Conservation (phyloP, 1,284 basidiomycete species). For the Pterulicium gracile region DNA sequence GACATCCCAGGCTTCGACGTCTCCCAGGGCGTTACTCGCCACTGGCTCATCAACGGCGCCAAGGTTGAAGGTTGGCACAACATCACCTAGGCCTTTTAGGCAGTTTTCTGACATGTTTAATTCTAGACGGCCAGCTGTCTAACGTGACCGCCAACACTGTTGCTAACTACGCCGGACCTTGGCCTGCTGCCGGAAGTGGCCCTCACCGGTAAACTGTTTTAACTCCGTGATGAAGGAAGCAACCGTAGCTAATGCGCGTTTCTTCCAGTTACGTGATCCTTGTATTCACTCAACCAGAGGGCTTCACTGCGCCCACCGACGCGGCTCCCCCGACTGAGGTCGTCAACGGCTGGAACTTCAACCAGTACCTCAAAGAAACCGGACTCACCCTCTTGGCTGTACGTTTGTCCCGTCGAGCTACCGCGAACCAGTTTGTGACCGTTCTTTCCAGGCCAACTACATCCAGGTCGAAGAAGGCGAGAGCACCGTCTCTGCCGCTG, state of each 20-base stretch:
- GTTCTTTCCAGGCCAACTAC: slow-evolving; percentile 47
- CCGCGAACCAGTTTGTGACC: slow-evolving; percentile 17
- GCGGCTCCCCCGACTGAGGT: slow-evolving; percentile 37
- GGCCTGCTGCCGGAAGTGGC: slow-evolving; percentile 54
- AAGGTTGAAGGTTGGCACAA: slow-evolving; percentile 34
- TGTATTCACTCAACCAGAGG: slow-evolving; percentile 48
- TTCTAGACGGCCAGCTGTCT: slow-evolving; percentile 30
- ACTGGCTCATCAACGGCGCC: slow-evolving; percentile 72
- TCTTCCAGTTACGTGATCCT: slow-evolving; percentile 51
- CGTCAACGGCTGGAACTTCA: slow-evolving; percentile 42
- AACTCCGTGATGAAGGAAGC: too few species aligned
- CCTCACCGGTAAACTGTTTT: slow-evolving; percentile 45
- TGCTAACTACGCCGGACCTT: slow-evolving; percentile 67
- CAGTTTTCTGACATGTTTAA: slow-evolving; percentile 1
- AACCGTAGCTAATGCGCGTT: background rate
- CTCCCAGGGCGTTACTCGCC: slow-evolving; percentile 48
- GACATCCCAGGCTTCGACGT: slow-evolving; percentile 47
- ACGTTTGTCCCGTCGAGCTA: slow-evolving; percentile 12
- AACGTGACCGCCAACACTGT: slow-evolving; percentile 40
- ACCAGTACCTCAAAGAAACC: slow-evolving; percentile 37
- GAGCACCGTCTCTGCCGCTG: slow-evolving; percentile 36
- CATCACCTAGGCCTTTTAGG: slow-evolving; percentile 7
- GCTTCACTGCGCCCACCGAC: slow-evolving; percentile 51
- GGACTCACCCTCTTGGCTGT: slow-evolving; percentile 39
- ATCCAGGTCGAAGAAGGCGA: slow-evolving; percentile 66